Conservation (phyloP, 2,329 filamentous ascomycete species). For the Penicillium sp. region DNA sequence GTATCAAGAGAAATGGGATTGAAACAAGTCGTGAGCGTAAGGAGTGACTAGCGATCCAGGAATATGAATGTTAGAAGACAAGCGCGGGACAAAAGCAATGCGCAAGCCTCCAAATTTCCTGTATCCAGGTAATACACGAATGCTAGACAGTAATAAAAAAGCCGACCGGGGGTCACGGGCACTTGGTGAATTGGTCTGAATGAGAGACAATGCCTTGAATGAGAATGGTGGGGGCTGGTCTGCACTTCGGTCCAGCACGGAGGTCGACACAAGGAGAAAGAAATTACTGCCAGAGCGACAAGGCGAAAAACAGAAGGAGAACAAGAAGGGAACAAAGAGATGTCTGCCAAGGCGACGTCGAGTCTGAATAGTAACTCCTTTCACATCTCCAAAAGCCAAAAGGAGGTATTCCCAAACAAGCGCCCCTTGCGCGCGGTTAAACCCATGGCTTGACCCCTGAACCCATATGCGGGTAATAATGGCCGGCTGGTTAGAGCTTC, state of each 20-base stretch:
- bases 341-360: slow-evolving; percentile 7
- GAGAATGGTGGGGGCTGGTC: slow-evolving; percentile 20
- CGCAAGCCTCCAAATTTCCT: neutral
- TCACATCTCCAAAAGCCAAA: slow-evolving; percentile 33
- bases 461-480: neutral
- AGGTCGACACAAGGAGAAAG: slow-evolving; percentile 21
- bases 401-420: slow-evolving; percentile 38
- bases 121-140: neutral
- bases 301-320: slow-evolving; percentile 17
- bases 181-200: slow-evolving; percentile 17
- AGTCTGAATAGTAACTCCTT: slow-evolving; percentile 14
- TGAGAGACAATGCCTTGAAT: slow-evolving; percentile 26
- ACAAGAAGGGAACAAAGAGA: slow-evolving; percentile 15
- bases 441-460: slow-evolving; percentile 21
- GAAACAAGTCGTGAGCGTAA: slow-evolving; percentile 17
- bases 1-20: slow-evolving; percentile 12
- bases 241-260: slow-evolving; percentile 23
- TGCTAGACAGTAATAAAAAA: slow-evolving; percentile 1
- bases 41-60: slow-evolving; percentile 23
- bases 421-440: slow-evolving; percentile 43
- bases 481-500: neutral
- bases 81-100: slow-evolving; percentile 10
- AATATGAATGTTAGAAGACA: slow-evolving; percentile 15
- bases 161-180: slow-evolving; percentile 8
- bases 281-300: slow-evolving; percentile 34